phyloP scores from a whole-genome alignment of 345 rosid species.

The Aegle marmelos region DNA sequence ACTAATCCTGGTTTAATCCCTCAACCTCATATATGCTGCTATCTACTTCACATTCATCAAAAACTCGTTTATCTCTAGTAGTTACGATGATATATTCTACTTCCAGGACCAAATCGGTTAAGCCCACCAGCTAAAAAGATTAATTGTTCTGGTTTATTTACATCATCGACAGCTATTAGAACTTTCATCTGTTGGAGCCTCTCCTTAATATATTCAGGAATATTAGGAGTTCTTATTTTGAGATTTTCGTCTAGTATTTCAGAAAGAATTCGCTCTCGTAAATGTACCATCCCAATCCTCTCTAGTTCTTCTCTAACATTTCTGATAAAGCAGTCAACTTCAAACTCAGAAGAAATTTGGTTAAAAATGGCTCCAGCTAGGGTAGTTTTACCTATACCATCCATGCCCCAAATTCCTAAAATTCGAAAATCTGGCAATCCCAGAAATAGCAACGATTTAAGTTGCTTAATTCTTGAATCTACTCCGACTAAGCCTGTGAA shows the following conservation, averaged over 20 bases:
- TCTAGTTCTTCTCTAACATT: neutral
- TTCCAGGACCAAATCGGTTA: neutral
- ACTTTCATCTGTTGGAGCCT: neutral
- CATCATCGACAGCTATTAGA: constrained; percentile 2
- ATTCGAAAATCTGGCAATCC: neutral
- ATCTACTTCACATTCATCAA: neutral
- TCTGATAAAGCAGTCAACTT: neutral
- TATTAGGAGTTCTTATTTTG: too few species aligned
- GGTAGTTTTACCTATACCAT: neutral
- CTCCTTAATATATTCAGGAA: too few species aligned
- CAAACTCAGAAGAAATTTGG: neutral
- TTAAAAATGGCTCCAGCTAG: neutral
- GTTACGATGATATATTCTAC: constrained; percentile 1
- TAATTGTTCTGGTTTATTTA: neutral
- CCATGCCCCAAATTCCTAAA: neutral
- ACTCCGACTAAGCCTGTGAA: neutral
- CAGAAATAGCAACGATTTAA: neutral
- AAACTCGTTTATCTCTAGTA: constrained; percentile 4
- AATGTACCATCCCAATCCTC: neutral
- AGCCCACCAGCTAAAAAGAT: neutral
- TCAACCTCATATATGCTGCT: neutral
- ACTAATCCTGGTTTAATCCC: neutral
- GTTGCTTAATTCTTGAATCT: neutral
- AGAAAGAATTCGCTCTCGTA: neutral
- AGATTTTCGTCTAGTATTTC: too few species aligned